Conservation (phyloP, 768 basidiomycete species). For the Cystofilobasidium bisporidii region DNA sequence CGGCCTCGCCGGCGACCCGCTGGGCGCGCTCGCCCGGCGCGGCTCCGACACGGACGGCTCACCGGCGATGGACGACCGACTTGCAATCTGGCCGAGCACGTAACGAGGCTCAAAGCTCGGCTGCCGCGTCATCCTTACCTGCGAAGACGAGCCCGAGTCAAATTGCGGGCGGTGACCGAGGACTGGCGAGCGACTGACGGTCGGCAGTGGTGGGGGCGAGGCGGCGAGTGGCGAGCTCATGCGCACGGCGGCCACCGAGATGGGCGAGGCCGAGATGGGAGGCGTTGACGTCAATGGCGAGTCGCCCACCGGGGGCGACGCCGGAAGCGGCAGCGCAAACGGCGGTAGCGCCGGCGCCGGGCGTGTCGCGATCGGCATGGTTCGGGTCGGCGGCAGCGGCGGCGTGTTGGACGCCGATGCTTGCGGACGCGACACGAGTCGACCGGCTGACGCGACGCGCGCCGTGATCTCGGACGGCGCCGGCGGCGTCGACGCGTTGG, state of each 20-base stretch:
- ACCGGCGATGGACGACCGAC: slow-evolving; percentile 26
- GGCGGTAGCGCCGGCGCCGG: slow-evolving; percentile 25
- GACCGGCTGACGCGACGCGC: slow-evolving; percentile 3
- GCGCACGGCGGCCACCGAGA: not conserved
- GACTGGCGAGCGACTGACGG: slow-evolving; percentile 11
- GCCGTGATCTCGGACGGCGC: not conserved
- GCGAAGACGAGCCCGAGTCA: not conserved
- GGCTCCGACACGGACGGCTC: slow-evolving; percentile 27
- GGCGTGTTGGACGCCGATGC: not conserved
- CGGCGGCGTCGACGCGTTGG: slow-evolving; percentile 16
- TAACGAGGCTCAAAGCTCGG: slow-evolving; percentile 31
- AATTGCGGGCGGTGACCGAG: not conserved
- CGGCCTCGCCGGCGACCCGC: not conserved
- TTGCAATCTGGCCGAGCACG: slow-evolving; percentile 31
- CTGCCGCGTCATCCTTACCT: slow-evolving; percentile 11
- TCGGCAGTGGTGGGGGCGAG: slow-evolving; percentile 20
- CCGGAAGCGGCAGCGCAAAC: slow-evolving; percentile 27
- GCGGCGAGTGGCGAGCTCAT: not conserved
- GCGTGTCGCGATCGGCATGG: slow-evolving; percentile 22
- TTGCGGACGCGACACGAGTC: not conserved
- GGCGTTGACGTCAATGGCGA: slow-evolving; percentile 5
- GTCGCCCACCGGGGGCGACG: slow-evolving; percentile 25
- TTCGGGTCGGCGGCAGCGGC: not conserved
- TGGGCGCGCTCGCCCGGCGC: not conserved
- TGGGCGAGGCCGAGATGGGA: not conserved